phyloP scores from a whole-genome alignment of 2,329 filamentous ascomycete species.

The Iodosphaeria phyllophila region DNA sequence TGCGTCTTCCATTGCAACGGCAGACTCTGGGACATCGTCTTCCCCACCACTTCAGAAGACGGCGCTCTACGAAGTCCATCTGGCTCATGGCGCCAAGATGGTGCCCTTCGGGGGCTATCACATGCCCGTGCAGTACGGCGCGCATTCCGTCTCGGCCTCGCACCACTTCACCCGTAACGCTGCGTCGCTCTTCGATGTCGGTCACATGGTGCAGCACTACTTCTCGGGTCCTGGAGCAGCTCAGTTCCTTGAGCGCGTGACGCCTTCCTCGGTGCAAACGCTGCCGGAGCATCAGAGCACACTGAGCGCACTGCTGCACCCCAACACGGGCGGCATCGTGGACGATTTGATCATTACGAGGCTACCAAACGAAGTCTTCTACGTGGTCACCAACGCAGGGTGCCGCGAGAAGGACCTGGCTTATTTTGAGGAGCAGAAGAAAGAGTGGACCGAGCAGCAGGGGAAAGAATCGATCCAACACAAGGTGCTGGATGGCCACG shows the following conservation, averaged over 20 bases:
- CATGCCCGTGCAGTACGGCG: slow-evolving; percentile 83
- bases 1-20: slow-evolving; percentile 3
- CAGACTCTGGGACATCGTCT: slow-evolving; percentile 8
- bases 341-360: slow-evolving; percentile 87
- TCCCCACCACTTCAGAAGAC: slow-evolving; percentile 34
- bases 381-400: slow-evolving; percentile 88
- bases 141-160: slow-evolving; percentile 61
- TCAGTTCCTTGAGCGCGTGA: slow-evolving; percentile 67
- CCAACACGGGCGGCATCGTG: slow-evolving; percentile 71
- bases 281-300: slow-evolving; percentile 54
- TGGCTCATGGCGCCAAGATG: slow-evolving; percentile 73
- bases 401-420: slow-evolving; percentile 75
- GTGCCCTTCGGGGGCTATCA: slow-evolving; percentile 86
- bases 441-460: slow-evolving; percentile 33
- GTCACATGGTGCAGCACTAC: slow-evolving; percentile 88
- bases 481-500: slow-evolving; percentile 52
- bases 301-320: slow-evolving; percentile 68
- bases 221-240: slow-evolving; percentile 66
- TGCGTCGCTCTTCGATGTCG: slow-evolving; percentile 86
- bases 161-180: slow-evolving; percentile 80
- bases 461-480: slow-evolving; percentile 42
- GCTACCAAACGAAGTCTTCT: slow-evolving; percentile 57
- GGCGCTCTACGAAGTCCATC: slow-evolving; percentile 60
- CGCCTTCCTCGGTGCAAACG: slow-evolving; percentile 51
- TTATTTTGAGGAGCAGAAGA: slow-evolving; percentile 56